These are phyloP conservation scores for Clausena lansium DNA, from an alignment of 345 rosid species.

Conservation along the genomic window DNA sequence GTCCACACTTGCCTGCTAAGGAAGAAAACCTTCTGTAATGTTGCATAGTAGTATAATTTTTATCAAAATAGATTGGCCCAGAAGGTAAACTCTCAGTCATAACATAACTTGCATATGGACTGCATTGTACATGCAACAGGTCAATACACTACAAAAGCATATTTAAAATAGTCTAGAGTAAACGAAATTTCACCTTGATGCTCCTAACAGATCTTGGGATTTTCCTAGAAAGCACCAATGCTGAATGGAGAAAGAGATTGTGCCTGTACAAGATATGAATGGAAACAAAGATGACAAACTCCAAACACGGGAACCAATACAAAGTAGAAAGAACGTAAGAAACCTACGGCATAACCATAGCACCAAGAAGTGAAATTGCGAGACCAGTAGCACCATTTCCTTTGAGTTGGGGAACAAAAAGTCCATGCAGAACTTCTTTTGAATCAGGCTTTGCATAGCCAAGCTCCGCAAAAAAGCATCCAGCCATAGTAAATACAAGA, in stretches of 20 bases:
- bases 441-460: constrained; percentile 78
- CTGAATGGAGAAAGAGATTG: constrained; percentile 95
- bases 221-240: constrained; percentile 88
- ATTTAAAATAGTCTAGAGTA: not conserved
- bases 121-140: not conserved
- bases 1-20: not conserved
- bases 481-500: constrained; percentile 85
- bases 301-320: constrained; percentile 2
- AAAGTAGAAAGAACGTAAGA: constrained; percentile 14
- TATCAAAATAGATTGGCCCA: not conserved
- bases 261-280: constrained; percentile 46
- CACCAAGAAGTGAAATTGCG: constrained; percentile 92
- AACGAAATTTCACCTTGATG: constrained; percentile 52
- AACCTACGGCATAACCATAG: constrained; percentile 97
- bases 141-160: not conserved
- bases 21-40: not conserved
- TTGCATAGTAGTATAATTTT: not conserved
- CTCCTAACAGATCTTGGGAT: constrained; percentile 79
- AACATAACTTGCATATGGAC: not conserved
- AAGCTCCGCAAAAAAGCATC: constrained; percentile 78
- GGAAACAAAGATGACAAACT: constrained; percentile 6
- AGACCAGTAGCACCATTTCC: constrained; percentile 94
- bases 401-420: constrained; percentile 88
- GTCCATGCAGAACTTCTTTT: constrained; percentile 70
- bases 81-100: not conserved